Evolutionary conservation across 139 green algal genomes (phyloP), one percentile per base, ranked within the genome.

Genomic region (Medakamo hakoo): DNA sequence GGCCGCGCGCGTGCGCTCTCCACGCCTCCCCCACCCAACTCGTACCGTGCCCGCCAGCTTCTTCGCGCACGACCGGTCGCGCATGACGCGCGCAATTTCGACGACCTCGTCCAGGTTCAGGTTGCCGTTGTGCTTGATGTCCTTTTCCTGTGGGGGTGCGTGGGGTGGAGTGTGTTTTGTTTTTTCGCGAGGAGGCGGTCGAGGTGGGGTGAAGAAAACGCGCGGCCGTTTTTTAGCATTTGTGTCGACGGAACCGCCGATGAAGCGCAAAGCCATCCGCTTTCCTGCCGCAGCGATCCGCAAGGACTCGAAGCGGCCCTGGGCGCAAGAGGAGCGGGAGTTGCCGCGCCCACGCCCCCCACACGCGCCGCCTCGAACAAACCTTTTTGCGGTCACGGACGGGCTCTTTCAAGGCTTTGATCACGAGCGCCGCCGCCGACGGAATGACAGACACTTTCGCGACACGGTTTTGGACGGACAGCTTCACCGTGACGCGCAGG

Each of bases 331-430:
- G n/a, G n/a, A n/a, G n/a, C n/a, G n/a, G n/a, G n/a, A 55, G 23
- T 21, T 60, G 4, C 55, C 55, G 23, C 26, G 4, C 14, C 26
- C 55, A 22, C 55, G 23, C 14, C 55, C 55, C 55, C 55, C 18
- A 16, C 55, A 60, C 55, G 23, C 26, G 27, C 62, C 20, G 25
- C 28, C 22, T 25, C 4, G 3, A 3, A 40, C 66, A 23, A 58
- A 90, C 86, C 88, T 97, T 97, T 79, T 97, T 97, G 52, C 88
- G 74, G 74, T 97, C 91, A 26, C 89, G 74, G 2, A 71, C 29
- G 2, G 89, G 90, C 85, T 97, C 91, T 82, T 97, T 99, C 21
- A 99, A 80, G 0, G 92, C 93, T 82, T 95, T 97, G 81, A 99
- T 98, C 40, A 98, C 88, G 60, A 99, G 78, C 20, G 93, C 81